Evolutionary conservation across 371 early-diverging fungal species (phyloP).

Genomic region (Lichtheimia corymbifera): DNA sequence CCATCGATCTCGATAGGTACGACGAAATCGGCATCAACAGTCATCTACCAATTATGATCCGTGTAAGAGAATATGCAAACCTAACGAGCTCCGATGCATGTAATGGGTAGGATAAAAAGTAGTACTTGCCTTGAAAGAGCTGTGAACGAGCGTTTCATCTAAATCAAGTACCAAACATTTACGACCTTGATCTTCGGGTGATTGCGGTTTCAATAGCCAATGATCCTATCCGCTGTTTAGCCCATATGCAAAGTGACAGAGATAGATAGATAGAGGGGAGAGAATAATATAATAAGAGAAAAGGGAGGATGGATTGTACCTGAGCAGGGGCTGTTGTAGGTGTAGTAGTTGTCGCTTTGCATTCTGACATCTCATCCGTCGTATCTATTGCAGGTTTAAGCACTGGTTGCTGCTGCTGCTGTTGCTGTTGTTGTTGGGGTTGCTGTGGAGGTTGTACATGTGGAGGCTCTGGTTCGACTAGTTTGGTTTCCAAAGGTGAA

Average conservation of each 20-base stretch:
- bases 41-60: conserved; percentile 34
- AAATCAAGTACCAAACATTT: conserved; percentile 62
- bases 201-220: conserved; percentile 13
- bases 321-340: conserved; percentile 1
- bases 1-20: conserved; percentile 88
- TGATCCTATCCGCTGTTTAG: conserved; percentile 1
- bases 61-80: too few species aligned
- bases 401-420: neutral
- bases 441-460: neutral
- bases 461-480: neutral
- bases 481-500: neutral
- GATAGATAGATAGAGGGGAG: neutral
- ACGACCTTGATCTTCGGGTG: conserved; percentile 21
- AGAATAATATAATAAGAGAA: too few species aligned
- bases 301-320: neutral
- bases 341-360: conserved; percentile 2
- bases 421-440: neutral
- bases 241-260: too few species aligned
- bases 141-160: conserved; percentile 62
- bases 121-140: conserved; percentile 45
- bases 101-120: neutral
- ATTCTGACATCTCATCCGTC: too few species aligned
- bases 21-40: conserved; percentile 75
- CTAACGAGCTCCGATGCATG: neutral
- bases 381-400: neutral